Evolutionary conservation across 257 asterid genomes (phyloP).

Genomic region (Apocynum venetum): DNA sequence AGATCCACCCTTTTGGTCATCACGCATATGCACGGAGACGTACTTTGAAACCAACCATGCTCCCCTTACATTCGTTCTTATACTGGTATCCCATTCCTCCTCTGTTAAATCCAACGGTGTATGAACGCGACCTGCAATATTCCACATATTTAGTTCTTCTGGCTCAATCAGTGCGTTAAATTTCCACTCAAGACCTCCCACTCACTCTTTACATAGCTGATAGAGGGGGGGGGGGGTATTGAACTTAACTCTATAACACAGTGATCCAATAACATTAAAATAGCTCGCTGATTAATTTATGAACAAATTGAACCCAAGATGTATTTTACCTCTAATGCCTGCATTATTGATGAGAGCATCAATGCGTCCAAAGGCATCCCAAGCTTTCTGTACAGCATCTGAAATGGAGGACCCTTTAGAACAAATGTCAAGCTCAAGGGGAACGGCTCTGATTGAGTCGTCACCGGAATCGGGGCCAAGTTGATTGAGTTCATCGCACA

Average conservation of each 20-base stretch:
- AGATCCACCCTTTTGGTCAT: constrained; percentile 42
- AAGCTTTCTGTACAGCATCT: constrained; percentile 40
- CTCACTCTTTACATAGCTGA: too few relatives aligned
- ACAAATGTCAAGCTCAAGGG: constrained; percentile 49
- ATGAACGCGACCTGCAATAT: constrained; percentile 11
- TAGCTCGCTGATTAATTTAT: too few relatives aligned
- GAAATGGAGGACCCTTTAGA: constrained; percentile 29
- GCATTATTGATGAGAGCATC: constrained; percentile 53
- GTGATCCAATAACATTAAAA: too few relatives aligned
- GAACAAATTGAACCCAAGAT: too few relatives aligned
- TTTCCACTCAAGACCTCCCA: too few relatives aligned
- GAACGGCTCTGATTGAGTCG: constrained; percentile 22
- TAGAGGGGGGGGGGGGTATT: too few relatives aligned
- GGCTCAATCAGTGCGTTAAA: too few relatives aligned
- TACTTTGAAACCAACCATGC: constrained; percentile 54
- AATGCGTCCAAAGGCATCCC: constrained; percentile 51
- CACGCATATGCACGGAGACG: constrained; percentile 38
- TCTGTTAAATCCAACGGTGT: constrained; percentile 40
- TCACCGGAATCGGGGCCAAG: not conserved
- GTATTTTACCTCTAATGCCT: constrained; percentile 41
- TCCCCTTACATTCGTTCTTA: constrained; percentile 44
- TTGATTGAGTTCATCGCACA: constrained; percentile 39
- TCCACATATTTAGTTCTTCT: too few relatives aligned
- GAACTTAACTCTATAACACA: too few relatives aligned
- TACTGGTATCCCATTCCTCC: constrained; percentile 42